Percentiles rank a stretch among this genome's conserved stretches.
phyloP scores from a whole-genome alignment of 2,329 filamentous ascomycete species.

The Pyricularia sp. region DNA sequence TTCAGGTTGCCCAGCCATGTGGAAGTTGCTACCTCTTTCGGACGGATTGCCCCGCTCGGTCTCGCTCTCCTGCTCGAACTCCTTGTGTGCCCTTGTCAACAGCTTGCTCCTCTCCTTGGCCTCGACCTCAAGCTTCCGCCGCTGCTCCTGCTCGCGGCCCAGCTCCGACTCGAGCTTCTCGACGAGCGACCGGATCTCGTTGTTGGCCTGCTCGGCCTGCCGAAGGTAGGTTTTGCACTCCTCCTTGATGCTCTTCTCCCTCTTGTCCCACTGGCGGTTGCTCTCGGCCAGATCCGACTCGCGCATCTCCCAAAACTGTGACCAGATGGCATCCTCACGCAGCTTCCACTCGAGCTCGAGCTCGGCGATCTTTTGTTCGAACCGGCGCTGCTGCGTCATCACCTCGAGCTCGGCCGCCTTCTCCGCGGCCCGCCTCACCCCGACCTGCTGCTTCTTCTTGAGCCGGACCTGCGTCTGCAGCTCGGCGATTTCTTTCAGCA shows the following conservation, averaged over 20 bases:
- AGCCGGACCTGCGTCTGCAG: neutral
- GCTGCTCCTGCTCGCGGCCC: neutral
- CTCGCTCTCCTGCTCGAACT: neutral
- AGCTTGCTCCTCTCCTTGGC: neutral
- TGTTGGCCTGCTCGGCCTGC: neutral
- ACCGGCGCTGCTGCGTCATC: neutral
- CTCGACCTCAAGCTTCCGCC: neutral
- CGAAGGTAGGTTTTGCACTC: neutral
- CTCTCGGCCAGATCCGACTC: neutral
- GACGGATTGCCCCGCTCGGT: neutral
- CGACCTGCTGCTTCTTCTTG: neutral
- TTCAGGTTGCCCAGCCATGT: neutral
- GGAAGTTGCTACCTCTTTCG: neutral
- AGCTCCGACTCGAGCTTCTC: neutral
- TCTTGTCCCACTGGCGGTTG: neutral
- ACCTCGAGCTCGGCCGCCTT: neutral
- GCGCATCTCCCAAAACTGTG: neutral
- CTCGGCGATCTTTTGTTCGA: neutral
- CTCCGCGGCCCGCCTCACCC: neutral
- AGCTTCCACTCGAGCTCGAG: neutral
- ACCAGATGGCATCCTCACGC: neutral
- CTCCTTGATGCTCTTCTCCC: neutral
- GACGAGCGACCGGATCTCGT: neutral
- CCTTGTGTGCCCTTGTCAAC: neutral
- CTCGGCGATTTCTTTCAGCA: neutral